Evolutionary conservation across 2,329 filamentous ascomycete species (phyloP).

Genomic region (Exutisphaerella laricina): DNA sequence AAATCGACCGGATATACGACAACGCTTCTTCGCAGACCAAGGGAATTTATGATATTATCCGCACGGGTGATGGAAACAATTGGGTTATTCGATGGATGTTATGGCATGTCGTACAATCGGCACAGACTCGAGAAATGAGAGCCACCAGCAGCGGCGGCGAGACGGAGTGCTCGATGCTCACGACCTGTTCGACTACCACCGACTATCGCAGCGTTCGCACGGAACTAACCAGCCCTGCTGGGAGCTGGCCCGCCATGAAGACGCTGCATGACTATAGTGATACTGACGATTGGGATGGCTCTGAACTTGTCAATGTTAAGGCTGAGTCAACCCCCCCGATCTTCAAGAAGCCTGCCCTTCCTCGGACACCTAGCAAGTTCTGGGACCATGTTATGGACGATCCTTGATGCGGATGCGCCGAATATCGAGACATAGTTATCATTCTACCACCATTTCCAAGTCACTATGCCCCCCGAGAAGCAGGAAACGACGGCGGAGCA

Average conservation of each 20-base stretch:
- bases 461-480: too few relatives aligned
- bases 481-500: too few relatives aligned
- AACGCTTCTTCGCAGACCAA: constrained; percentile 13
- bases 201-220: constrained; percentile 10
- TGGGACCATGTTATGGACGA: constrained; percentile 13
- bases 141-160: constrained; percentile 15
- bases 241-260: constrained; percentile 2
- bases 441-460: too few relatives aligned
- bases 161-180: constrained; percentile 13
- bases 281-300: constrained; percentile 12
- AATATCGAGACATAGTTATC: too few relatives aligned
- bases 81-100: constrained; percentile 24
- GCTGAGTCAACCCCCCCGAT: background rate
- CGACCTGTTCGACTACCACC: constrained; percentile 11
- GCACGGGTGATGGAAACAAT: constrained; percentile 13
- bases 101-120: constrained; percentile 17
- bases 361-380: constrained; percentile 5
- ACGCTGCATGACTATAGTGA: constrained; percentile 13
- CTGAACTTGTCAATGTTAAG: constrained; percentile 2
- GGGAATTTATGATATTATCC: constrained; percentile 19
- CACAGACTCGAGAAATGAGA: constrained; percentile 4
- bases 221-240: background rate
- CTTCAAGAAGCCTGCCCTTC: background rate
- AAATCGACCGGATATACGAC: constrained; percentile 18
- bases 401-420: too few relatives aligned